These are phyloP conservation scores for Macadamia integrifolia DNA, from an alignment of 164 flowering plant species.

Conservation along the genomic window DNA sequence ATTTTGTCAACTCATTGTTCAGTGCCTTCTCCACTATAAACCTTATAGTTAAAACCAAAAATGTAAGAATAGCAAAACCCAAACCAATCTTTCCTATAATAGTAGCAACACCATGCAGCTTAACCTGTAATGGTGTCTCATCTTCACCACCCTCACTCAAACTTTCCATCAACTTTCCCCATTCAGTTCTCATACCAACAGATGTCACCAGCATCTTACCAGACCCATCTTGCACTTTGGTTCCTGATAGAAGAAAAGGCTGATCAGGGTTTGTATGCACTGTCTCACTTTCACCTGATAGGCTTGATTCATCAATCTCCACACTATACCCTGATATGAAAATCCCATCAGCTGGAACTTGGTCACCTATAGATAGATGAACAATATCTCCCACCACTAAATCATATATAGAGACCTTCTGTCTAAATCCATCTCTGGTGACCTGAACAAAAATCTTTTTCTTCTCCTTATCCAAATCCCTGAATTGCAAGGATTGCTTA, in stretches of 20 bases:
- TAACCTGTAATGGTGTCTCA: slow-evolving; percentile 56
- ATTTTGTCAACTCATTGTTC: slow-evolving; percentile 22
- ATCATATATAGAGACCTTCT: slow-evolving; percentile 41
- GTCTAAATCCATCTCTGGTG: slow-evolving; percentile 39
- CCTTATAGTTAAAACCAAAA: slow-evolving; percentile 31
- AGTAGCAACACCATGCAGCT: slow-evolving; percentile 54
- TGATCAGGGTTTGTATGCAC: slow-evolving; percentile 24
- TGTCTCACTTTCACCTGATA: slow-evolving; percentile 50
- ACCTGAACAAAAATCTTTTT: slow-evolving; percentile 41
- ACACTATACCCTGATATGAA: slow-evolving; percentile 40
- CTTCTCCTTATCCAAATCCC: slow-evolving; percentile 45
- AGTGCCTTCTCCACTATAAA: slow-evolving; percentile 32
- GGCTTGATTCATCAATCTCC: slow-evolving; percentile 47
- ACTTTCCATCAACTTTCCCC: slow-evolving; percentile 58
- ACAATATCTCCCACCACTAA: slow-evolving; percentile 52
- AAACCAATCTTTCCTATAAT: slow-evolving; percentile 50
- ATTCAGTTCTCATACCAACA: slow-evolving; percentile 60
- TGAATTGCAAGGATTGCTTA: slow-evolving; percentile 44
- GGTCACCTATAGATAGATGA: slow-evolving; percentile 44
- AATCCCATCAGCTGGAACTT: slow-evolving; percentile 51
- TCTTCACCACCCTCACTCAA: slow-evolving; percentile 43
- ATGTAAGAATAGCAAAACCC: slow-evolving; percentile 36
- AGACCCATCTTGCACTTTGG: slow-evolving; percentile 50
- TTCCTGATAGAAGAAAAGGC: slow-evolving; percentile 47
- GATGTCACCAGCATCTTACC: slow-evolving; percentile 47